These are phyloP conservation scores for Narthecium ossifragum DNA, from an alignment of 106 monocot genomes.

Conservation along the genomic window DNA sequence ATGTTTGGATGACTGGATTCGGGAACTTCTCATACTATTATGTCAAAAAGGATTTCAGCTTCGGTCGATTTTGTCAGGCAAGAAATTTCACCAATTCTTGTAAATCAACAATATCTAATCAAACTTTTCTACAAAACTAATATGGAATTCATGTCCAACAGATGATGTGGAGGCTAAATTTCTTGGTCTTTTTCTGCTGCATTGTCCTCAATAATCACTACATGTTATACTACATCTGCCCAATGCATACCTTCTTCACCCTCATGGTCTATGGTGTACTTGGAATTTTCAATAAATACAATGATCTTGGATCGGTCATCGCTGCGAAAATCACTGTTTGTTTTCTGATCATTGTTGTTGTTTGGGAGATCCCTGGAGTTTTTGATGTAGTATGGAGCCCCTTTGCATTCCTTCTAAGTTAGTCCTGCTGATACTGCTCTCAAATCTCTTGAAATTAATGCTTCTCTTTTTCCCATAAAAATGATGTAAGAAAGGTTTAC, in stretches of 20 bases:
- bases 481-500: neutral
- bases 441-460: neutral
- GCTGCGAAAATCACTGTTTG: conserved; percentile 29
- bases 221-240: conserved; percentile 61
- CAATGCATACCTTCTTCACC: conserved; percentile 61
- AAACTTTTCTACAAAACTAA: too few relatives aligned
- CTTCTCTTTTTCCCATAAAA: neutral
- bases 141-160: conserved; percentile 15
- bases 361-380: conserved; percentile 49
- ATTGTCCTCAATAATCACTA: conserved; percentile 44
- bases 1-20: conserved; percentile 59
- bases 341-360: conserved; percentile 31
- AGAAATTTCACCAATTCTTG: neutral
- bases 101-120: neutral
- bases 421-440: neutral
- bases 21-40: conserved; percentile 64
- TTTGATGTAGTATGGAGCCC: conserved; percentile 52
- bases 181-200: conserved; percentile 47
- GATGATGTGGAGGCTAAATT: conserved; percentile 69
- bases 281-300: conserved; percentile 41
- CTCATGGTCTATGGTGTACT: conserved; percentile 43
- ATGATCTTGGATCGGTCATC: conserved; percentile 34
- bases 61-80: conserved; percentile 57
- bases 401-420: conserved; percentile 40
- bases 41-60: conserved; percentile 43